Percentiles rank a stretch among this genome's conserved stretches.
phyloP scores from a whole-genome alignment of 441 rosid genomes.

The Gossypium schwendimanii region DNA sequence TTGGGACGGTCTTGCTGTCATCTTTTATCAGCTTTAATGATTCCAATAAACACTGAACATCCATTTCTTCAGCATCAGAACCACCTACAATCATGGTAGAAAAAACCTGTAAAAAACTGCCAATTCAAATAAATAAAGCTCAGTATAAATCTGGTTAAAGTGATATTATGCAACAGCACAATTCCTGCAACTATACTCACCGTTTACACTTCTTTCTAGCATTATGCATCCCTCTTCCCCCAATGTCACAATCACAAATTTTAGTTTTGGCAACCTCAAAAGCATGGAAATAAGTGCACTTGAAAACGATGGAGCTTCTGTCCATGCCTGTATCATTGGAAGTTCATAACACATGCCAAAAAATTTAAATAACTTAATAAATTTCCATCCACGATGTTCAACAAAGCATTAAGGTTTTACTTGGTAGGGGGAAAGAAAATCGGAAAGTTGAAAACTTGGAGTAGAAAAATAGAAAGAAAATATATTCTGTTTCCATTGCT shows the following conservation, averaged over 20 bases:
- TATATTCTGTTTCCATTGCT: too few relatives aligned
- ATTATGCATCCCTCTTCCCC: conserved; percentile 79
- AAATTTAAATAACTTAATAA: neutral
- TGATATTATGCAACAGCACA: neutral
- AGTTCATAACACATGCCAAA: neutral
- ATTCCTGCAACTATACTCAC: conserved; percentile 29
- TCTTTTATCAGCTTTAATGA: conserved; percentile 40
- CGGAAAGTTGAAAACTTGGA: too few relatives aligned
- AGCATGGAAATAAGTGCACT: conserved; percentile 75
- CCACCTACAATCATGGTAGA: conserved; percentile 28
- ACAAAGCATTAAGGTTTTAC: too few relatives aligned
- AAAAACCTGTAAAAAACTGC: neutral
- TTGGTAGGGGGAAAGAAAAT: too few relatives aligned
- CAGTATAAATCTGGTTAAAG: neutral
- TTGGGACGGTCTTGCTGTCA: conserved; percentile 37
- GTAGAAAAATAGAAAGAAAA: too few relatives aligned
- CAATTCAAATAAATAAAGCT: neutral
- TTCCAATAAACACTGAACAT: conserved; percentile 49
- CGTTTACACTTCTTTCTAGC: conserved; percentile 52
- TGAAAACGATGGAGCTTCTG: conserved; percentile 47
- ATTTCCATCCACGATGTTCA: neutral
- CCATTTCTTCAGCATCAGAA: conserved; percentile 40
- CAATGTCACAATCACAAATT: conserved; percentile 62
- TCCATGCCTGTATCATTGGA: conserved; percentile 50
- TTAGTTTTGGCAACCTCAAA: conserved; percentile 57